These are phyloP conservation scores for Eucalyptus urophylla DNA, from an alignment of 345 rosid species.

Conservation along the genomic window DNA sequence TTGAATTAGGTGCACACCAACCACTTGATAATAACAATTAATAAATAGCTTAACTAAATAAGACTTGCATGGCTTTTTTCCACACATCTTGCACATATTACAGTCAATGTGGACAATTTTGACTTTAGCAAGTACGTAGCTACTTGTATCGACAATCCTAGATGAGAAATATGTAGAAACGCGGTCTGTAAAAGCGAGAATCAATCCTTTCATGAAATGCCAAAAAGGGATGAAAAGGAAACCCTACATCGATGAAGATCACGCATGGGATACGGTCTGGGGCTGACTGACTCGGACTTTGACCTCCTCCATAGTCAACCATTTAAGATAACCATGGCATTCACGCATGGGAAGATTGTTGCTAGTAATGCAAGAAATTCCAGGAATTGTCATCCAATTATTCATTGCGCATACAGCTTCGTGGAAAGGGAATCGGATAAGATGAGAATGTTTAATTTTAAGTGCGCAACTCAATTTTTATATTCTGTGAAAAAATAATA, in stretches of 20 bases:
- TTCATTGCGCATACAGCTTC: background rate
- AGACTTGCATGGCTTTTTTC: background rate
- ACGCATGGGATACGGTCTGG: background rate
- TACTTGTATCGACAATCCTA: background rate
- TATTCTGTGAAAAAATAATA: no score
- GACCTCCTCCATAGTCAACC: background rate
- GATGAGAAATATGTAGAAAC: background rate
- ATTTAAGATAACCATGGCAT: background rate
- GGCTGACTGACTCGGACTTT: background rate
- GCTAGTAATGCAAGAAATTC: background rate
- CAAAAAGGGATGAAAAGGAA: background rate
- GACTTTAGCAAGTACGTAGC: background rate
- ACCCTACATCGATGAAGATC: background rate
- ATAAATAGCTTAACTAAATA: background rate
- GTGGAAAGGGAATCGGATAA: background rate
- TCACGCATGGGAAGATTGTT: background rate
- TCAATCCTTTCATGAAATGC: background rate
- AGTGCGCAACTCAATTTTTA: background rate
- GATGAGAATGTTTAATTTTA: no score
- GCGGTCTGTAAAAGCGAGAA: background rate
- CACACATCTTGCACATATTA: background rate
- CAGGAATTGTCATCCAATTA: background rate
- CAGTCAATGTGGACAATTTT: background rate
- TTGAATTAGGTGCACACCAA: background rate
- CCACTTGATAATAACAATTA: background rate